Evolutionary conservation across 108 stramenopile genomes (phyloP).

Genomic region (Nitzschia putrida): DNA sequence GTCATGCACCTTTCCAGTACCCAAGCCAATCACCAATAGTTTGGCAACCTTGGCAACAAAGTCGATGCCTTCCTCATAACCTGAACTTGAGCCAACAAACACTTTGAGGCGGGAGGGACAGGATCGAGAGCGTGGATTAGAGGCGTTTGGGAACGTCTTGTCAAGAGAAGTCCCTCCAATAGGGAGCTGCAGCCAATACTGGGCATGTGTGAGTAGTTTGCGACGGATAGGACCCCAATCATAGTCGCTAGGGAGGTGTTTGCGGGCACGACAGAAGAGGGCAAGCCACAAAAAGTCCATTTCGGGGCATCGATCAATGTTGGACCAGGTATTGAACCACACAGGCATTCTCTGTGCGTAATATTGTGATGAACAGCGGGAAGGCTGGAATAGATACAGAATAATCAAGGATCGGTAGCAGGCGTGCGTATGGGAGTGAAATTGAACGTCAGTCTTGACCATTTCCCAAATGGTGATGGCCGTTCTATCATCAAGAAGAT

Average conservation of each 20-base stretch:
- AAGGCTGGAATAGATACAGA: slow-evolving; percentile 83
- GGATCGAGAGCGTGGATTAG: slow-evolving; percentile 49
- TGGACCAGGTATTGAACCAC: slow-evolving; percentile 79
- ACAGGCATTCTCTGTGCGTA: slow-evolving; percentile 67
- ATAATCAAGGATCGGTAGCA: slow-evolving; percentile 79
- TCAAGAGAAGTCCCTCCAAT: slow-evolving; percentile 75
- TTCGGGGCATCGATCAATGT: slow-evolving; percentile 85
- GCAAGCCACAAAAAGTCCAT: slow-evolving; percentile 85
- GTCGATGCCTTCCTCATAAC: slow-evolving; percentile 85
- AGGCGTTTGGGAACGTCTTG: slow-evolving; percentile 71
- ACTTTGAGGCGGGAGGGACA: slow-evolving; percentile 75
- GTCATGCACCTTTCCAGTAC: slow-evolving; percentile 17
- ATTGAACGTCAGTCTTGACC: slow-evolving; percentile 65
- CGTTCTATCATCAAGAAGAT: slow-evolving; percentile 47
- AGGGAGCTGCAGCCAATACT: slow-evolving; percentile 87
- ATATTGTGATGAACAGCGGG: slow-evolving; percentile 59
- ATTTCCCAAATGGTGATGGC: slow-evolving; percentile 72
- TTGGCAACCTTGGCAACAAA: slow-evolving; percentile 83
- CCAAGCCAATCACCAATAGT: slow-evolving; percentile 74
- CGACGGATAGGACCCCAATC: slow-evolving; percentile 78
- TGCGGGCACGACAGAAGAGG: slow-evolving; percentile 80
- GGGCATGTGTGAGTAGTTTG: slow-evolving; percentile 65
- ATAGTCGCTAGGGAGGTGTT: slow-evolving; percentile 57
- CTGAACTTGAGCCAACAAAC: slow-evolving; percentile 64
- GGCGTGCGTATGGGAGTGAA: slow-evolving; percentile 82